Conservation (phyloP, 2,329 filamentous ascomycete species). For the Amauroascus verrucosus region DNA sequence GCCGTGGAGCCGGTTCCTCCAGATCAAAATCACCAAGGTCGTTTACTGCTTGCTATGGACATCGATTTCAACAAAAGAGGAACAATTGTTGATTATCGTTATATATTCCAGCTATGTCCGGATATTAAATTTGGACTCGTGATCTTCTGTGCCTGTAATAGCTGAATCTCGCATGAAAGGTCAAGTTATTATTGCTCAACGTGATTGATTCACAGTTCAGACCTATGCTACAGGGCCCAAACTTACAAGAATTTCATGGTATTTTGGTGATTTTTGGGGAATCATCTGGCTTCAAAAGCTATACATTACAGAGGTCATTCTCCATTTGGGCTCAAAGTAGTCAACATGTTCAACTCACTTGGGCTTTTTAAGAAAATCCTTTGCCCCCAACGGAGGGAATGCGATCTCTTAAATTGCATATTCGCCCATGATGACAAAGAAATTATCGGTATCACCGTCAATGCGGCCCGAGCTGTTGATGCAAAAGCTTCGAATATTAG, state of each 20-base stretch:
- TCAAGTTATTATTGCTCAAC: no score
- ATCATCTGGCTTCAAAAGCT: neutral
- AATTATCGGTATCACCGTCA: slow-evolving; percentile 3
- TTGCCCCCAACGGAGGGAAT: slow-evolving; percentile 44
- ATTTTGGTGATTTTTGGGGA: neutral
- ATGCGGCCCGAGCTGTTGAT: neutral
- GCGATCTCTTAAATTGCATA: slow-evolving; percentile 47
- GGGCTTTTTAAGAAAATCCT: slow-evolving; percentile 44
- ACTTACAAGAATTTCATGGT: neutral
- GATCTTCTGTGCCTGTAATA: no score
- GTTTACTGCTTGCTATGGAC: no score
- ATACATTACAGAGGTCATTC: neutral
- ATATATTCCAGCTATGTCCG: no score
- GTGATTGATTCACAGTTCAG: no score
- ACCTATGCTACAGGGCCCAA: no score
- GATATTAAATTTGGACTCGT: no score
- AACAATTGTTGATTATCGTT: no score
- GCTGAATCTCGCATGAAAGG: no score
- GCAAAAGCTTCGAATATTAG: neutral
- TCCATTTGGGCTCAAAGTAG: neutral
- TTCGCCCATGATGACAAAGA: slow-evolving; percentile 41
- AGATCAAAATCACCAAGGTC: no score
- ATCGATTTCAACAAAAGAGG: no score
- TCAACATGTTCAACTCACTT: slow-evolving; percentile 45
- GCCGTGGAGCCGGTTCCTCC: no score